A percentile compares a stretch with the other conserved stretches of the same genome.
Conservation (phyloP, 306 rosid genomes). For the Medicago ruthenica region DNA sequence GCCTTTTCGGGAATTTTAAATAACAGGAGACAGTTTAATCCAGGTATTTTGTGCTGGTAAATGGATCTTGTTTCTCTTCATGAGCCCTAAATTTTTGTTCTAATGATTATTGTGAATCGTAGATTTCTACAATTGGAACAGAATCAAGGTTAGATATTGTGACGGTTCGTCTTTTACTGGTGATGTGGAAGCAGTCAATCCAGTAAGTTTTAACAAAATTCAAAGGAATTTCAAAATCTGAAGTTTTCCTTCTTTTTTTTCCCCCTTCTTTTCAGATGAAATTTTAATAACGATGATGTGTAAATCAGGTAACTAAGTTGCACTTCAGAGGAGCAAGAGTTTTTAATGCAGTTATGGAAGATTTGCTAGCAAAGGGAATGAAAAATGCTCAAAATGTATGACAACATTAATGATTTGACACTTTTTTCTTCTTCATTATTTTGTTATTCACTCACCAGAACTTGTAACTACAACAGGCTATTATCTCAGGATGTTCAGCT, state of each 20-base stretch:
- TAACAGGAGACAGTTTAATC: conserved; percentile 62
- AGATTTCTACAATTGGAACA: conserved; percentile 94
- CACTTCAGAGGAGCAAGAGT: conserved; percentile 93
- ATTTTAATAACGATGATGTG: neutral
- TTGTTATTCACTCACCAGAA: conserved; percentile 34
- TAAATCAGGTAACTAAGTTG: conserved; percentile 71
- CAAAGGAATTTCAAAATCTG: conserved; percentile 3
- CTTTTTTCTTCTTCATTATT: neutral
- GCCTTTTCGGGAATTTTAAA: conserved; percentile 80
- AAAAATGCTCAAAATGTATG: conserved; percentile 79
- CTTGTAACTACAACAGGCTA: conserved; percentile 68
- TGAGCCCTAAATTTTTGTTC: neutral
- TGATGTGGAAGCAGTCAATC: conserved; percentile 75
- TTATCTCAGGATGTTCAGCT: conserved; percentile 96
- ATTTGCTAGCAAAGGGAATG: conserved; percentile 89
- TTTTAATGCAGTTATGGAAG: conserved; percentile 70
- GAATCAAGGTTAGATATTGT: conserved; percentile 88
- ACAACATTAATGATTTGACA: neutral
- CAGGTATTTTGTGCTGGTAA: conserved; percentile 58
- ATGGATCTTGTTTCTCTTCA: neutral
- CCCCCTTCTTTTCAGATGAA: neutral
- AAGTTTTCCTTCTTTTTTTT: neutral
- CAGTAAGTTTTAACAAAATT: conserved; percentile 64
- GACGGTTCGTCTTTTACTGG: conserved; percentile 97
- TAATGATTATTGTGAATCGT: conserved; percentile 34